Evolutionary conservation across 1,284 basidiomycete species (phyloP), one percentile per base, ranked within the genome.

Genomic region (Trichosporon asahii): DNA sequence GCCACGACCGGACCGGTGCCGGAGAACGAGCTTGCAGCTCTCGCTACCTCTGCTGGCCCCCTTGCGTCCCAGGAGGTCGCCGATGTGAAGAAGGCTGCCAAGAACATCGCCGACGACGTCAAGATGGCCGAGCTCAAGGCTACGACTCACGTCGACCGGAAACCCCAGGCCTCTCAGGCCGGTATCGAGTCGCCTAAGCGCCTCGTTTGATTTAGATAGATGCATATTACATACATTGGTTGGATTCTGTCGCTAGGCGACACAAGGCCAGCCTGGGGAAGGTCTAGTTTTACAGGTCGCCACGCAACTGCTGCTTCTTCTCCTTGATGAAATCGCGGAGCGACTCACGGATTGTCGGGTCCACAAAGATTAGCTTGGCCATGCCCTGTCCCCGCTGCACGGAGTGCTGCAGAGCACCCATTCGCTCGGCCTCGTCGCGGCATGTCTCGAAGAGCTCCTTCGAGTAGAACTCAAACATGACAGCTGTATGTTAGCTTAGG

Each of bases 391-490:
- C 57, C 9, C 57, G 57, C 18, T 75, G 74, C 2, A 78, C 63
- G 12, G 76, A 70, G 21, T 74, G 70, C n/a, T 74, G 69, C 14
- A 78, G 53, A 3, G 72, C 76, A n/a, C 73, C 80, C 44, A 78
- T 80, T 8, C 76, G 74, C 46, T 72, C 72, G 1, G 79, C 79
- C 61, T 82, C 79, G 18, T 71, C 75, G 9, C 75, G 72, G 12
- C 78, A 79, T 35, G 78, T 79, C 44, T 83, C 80, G 67, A 75
- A 83, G 44, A 83, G 72, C 61, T 82, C 80, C 72, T 79, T 80
- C 9, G 79, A 80, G 73, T 76, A 76, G 74, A 83, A 83, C 69
- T 80, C 76, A 66, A 78, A 78, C 75, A 79, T 78, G 72, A 77
- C 73, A 31, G 74, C 79, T 82, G 64, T 3, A 12, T n/a, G 60